Base-by-base conservation (phyloP, 2,329 filamentous ascomycete genomes). In the Fusarium coicis region DNA sequence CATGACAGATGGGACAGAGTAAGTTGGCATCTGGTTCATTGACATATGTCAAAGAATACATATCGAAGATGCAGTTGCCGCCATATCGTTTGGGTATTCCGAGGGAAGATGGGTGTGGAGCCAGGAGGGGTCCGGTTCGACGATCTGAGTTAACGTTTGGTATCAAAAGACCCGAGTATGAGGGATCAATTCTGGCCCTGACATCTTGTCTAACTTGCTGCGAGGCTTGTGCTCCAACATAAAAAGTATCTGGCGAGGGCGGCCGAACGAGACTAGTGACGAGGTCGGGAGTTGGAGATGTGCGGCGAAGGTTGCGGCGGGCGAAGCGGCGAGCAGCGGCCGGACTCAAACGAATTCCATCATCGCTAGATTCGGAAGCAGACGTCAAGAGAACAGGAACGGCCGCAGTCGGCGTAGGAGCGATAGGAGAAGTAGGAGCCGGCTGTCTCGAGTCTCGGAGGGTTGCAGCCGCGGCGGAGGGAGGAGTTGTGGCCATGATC, bases 1-100 rank as follows among this genome's bases (percentile, higher is more conserved):
- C 85, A 74, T 88, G 88, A 81, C 90, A 92, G 68, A 89, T 87
- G 7, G 87, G 86, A 56, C 85, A 87, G 62, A 89, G 81, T 18
- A 88, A 79, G 53, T 86, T 87, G 63, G 84, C 80, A 73, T 88
- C 86, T 40, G 81, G 76, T 23, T 82, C 84, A 47, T 77, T 73
- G 63, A 84, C 81, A 73, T 87, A 87, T 16, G 81, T 81, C 68
- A 87, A 80, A 7, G 82, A 80, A 68, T 84, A 83, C 76, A 87
- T 79, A 76, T 87, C 85, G 66, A 87, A 83, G 59, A 84, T 74
- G 73, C 78, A 77, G 52, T 77, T 72, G 64, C 82, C 82, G 30
- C 82, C 82, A 63, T 83, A 83, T 34, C 78, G 79, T 53, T 77
- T 78, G 4, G 82, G 82, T 15, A 84, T 81, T 54, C 82, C 82